Percentiles rank a stretch among this genome's conserved stretches.
Conservation (phyloP, 257 asterid species). For the Rubia yunnanensis region DNA sequence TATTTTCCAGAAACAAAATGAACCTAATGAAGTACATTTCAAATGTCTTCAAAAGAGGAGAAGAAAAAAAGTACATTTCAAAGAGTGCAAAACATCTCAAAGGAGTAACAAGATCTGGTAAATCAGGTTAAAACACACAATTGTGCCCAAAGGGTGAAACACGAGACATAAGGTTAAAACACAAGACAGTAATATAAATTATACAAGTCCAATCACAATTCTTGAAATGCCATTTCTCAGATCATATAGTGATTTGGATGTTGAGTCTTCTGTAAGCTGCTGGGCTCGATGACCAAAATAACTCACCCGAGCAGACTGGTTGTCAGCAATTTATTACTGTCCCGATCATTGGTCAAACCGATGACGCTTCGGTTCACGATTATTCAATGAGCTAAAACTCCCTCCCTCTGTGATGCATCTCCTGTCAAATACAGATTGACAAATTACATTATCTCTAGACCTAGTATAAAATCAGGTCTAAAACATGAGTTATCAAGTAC, state of each 20-base stretch:
- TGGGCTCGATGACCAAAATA: conserved; percentile 15
- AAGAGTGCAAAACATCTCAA: not conserved
- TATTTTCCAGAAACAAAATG: too few species aligned
- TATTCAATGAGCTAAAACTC: conserved; percentile 31
- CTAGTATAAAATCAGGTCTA: not conserved
- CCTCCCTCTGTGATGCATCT: conserved; percentile 67
- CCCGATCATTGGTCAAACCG: conserved; percentile 4
- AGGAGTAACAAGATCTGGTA: not conserved
- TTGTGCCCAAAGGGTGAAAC: not conserved
- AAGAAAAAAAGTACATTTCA: too few species aligned
- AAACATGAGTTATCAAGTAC: not conserved
- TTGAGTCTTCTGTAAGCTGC: conserved; percentile 22
- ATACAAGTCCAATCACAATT: conserved; percentile 5
- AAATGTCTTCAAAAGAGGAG: too few species aligned
- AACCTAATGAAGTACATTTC: too few species aligned
- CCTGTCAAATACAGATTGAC: conserved; percentile 32
- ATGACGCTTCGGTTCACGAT: conserved; percentile 1
- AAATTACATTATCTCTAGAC: conserved; percentile 1
- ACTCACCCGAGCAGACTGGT: conserved; percentile 25
- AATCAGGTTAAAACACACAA: not conserved
- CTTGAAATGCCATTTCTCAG: not conserved
- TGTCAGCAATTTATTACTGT: conserved; percentile 23
- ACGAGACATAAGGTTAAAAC: not conserved
- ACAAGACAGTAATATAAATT: not conserved
- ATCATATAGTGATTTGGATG: not conserved